Base-by-base conservation (phyloP, 1,284 basidiomycete genomes). In the Leccinum fallax region DNA sequence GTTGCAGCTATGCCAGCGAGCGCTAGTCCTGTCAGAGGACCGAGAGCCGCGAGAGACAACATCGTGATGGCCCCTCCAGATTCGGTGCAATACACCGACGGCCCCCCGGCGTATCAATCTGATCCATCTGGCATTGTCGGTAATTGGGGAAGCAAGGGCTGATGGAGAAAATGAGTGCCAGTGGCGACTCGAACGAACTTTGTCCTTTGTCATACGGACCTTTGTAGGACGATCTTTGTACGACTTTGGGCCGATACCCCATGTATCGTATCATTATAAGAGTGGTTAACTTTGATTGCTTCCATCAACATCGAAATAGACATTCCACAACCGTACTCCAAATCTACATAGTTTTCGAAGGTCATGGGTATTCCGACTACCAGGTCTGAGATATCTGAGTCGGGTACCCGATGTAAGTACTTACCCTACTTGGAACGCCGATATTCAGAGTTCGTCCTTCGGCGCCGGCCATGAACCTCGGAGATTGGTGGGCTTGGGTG, bases 21-120 rank as follows among this genome's bases (percentile, higher is more conserved):
- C 36, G 71, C 68, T 7, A 80, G 76, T 66, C 80, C 80, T 36
- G 67, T 80, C 55, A 79, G 69, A 58, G 81, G 80, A 3, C 80
- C 81, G 9, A 73, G 66, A 48, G 69, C 78, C 55, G 64, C 76
- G 6, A 76, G 71, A 53, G 61, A 48, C 19, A 70, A 46, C 32
- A 61, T 63, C 5, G 57, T 69, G 15, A 75, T 74, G 65, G 57
- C 66, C 6, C 72, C 71, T 56, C 65, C 65, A 21, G 19, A 53
- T 48, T 75, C 79, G 40, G 40, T 68, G 63, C 65, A 69, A 62
- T 79, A 83, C 62, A 74, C 82, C 19, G 88, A 89, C 49, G 81
- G 75, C 43, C 89, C 89, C 15, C 88, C 88, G 21, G 79, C 77
- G 60, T 90, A 90, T 70, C 88, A 89, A 32, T 77, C 79, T 15